Percentiles rank a stretch among this genome's conserved stretches.
phyloP scores from a whole-genome alignment of 306 rosid genomes.

The Sesbania bispinosa region DNA sequence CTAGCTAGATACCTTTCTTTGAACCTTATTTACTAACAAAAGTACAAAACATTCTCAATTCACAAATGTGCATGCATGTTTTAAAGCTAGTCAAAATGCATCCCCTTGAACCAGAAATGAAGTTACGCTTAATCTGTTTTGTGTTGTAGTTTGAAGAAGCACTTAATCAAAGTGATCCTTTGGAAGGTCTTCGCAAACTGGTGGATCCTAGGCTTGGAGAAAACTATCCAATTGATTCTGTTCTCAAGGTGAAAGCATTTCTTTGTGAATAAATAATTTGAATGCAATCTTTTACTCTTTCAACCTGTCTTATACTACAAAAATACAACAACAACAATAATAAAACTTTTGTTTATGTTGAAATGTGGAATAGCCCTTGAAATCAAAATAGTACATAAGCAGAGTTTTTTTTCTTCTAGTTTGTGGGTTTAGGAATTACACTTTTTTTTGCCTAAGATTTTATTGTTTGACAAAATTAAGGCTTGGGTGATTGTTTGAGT shows the following conservation, averaged over 20 bases:
- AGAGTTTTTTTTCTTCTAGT: no score
- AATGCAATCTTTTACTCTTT: background rate
- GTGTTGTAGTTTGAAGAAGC: slow-evolving; percentile 76
- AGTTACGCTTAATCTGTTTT: background rate
- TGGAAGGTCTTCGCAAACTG: slow-evolving; percentile 53
- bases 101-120: no score
- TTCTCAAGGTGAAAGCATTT: slow-evolving; percentile 56
- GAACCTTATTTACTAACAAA: background rate
- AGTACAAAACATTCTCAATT: background rate
- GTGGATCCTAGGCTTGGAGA: slow-evolving; percentile 56
- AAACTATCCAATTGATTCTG: slow-evolving; percentile 60
- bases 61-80: background rate
- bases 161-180: slow-evolving; percentile 47
- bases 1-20: background rate
- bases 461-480: background rate
- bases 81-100: background rate
- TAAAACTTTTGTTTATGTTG: no score
- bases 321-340: no score
- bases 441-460: no score
- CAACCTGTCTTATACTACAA: background rate
- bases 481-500: background rate
- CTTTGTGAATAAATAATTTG: background rate
- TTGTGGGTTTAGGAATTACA: no score
- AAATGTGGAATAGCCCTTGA: no score
- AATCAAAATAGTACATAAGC: no score